A percentile compares a stretch with the other conserved stretches of the same genome.
Evolutionary conservation across 257 asterid species (phyloP).

Genomic region (Orobanche coerulescens): DNA sequence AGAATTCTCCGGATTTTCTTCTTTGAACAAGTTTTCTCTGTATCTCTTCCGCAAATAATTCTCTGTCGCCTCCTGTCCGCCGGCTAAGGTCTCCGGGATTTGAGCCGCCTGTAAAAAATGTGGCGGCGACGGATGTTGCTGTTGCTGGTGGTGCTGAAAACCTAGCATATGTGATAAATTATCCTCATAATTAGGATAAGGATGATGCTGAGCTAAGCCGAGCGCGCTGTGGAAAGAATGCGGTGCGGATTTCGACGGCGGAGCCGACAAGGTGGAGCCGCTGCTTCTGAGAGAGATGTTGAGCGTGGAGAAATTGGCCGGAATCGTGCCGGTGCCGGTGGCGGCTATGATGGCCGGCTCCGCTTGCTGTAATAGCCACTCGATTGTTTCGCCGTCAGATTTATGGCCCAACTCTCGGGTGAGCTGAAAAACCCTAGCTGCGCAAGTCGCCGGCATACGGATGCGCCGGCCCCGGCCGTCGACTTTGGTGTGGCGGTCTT

Average conservation of each 20-base stretch:
- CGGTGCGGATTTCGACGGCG: constrained; percentile 60
- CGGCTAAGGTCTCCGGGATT: constrained; percentile 29
- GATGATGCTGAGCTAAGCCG: constrained; percentile 38
- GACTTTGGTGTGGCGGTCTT: constrained; percentile 84
- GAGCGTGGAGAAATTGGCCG: constrained; percentile 58
- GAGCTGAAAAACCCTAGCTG: constrained; percentile 73
- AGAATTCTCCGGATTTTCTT: constrained; percentile 31
- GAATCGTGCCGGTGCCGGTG: constrained; percentile 81
- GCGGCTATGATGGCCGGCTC: constrained; percentile 78
- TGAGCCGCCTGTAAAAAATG: constrained; percentile 39
- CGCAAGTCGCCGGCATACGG: constrained; percentile 83
- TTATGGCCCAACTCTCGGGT: constrained; percentile 66
- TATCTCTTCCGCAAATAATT: constrained; percentile 59
- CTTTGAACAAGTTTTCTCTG: constrained; percentile 63
- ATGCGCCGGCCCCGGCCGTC: constrained; percentile 83
- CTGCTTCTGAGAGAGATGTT: constrained; percentile 64
- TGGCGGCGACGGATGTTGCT: constrained; percentile 18
- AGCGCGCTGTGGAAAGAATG: constrained; percentile 53
- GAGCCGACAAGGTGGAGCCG: constrained; percentile 57
- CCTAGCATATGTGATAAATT: constrained; percentile 63
- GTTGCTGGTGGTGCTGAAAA: constrained; percentile 38
- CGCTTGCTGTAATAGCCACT: constrained; percentile 73
- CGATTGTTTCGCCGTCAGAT: constrained; percentile 73
- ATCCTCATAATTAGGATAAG: constrained; percentile 44
- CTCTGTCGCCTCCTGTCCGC: constrained; percentile 38